Percentiles rank a stretch among this genome's conserved stretches.
These are phyloP conservation scores for Globisporangium nagaii DNA, from an alignment of 352 stramenopile genomes.

Conservation along the genomic window DNA sequence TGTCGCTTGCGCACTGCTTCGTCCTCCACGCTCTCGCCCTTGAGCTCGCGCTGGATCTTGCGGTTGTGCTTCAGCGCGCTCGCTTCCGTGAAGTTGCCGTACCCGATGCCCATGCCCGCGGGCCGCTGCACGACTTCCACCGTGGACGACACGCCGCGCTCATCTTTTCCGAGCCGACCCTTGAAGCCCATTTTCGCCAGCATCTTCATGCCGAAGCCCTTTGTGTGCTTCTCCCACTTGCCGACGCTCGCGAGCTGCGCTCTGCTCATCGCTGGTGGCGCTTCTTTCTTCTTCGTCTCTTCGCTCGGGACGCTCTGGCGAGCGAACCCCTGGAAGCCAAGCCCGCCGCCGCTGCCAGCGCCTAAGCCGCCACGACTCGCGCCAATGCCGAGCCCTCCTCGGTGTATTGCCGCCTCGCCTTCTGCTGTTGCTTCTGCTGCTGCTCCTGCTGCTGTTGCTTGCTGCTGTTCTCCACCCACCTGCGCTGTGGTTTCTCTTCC, in stretches of 20 bases:
- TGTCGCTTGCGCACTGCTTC: constrained; percentile 20
- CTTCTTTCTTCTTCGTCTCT: constrained; percentile 13
- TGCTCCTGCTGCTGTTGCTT: background rate
- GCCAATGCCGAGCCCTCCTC: background rate
- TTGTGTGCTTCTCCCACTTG: constrained; percentile 95
- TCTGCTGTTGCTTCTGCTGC: background rate
- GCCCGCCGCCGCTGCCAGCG: background rate
- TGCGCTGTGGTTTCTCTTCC: too few relatives aligned
- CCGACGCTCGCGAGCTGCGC: constrained; percentile 6
- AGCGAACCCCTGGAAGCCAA: constrained; percentile 1
- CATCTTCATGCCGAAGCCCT: constrained; percentile 94
- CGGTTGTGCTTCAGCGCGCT: constrained; percentile 90
- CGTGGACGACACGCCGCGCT: constrained; percentile 89
- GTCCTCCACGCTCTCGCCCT: constrained; percentile 59
- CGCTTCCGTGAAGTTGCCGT: constrained; percentile 91
- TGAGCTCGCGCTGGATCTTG: constrained; percentile 89
- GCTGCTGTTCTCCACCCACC: background rate
- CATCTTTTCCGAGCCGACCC: constrained; percentile 90
- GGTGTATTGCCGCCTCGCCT: background rate
- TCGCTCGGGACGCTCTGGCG: background rate
- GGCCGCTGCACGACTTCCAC: constrained; percentile 93
- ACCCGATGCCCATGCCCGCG: constrained; percentile 91
- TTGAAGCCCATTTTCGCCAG: constrained; percentile 96
- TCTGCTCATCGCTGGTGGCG: constrained; percentile 3
- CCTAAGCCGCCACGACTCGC: background rate